A percentile compares a stretch with the other conserved stretches of the same genome.
These are phyloP conservation scores for Xylaria telfairii DNA, from an alignment of 495 filamentous ascomycete species.

Conservation along the genomic window DNA sequence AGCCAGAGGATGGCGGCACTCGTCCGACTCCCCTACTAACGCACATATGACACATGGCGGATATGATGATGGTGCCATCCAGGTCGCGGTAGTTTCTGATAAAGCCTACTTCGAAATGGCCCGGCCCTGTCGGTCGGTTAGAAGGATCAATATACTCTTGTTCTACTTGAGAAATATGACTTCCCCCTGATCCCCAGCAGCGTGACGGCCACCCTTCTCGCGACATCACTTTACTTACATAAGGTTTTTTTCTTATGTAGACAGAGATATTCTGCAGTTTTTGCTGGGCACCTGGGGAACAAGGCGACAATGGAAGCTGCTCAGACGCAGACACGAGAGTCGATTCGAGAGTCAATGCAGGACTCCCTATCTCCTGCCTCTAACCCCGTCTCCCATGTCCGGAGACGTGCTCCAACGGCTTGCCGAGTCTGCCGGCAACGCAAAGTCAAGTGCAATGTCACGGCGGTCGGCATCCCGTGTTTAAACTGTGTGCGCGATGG, in stretches of 20 bases:
- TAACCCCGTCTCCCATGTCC: background rate
- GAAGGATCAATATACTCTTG: background rate
- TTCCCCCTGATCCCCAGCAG: background rate
- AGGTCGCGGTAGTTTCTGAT: background rate
- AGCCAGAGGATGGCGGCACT: too few species aligned
- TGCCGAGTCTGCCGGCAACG: conserved; percentile 11
- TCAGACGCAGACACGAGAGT: background rate
- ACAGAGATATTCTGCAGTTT: too few species aligned
- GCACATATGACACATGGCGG: background rate
- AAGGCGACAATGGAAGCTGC: background rate
- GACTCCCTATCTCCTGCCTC: background rate
- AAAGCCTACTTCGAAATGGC: too few species aligned
- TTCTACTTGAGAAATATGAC: background rate
- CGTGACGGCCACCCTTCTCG: background rate
- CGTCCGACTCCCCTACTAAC: background rate
- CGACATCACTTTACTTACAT: background rate
- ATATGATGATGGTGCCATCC: background rate
- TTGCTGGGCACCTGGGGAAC: background rate
- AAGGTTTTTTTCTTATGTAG: background rate
- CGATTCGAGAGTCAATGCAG: background rate
- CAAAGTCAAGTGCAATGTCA: conserved; percentile 12
- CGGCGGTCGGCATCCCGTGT: background rate
- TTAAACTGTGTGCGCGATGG: conserved; percentile 2
- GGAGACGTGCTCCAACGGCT: conserved; percentile 2
- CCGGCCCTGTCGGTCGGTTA: background rate